Percentiles rank a stretch among this genome's conserved stretches.
These are phyloP conservation scores for Colletotrichum sp. DNA, from an alignment of 2,329 filamentous ascomycete species.

Conservation along the genomic window DNA sequence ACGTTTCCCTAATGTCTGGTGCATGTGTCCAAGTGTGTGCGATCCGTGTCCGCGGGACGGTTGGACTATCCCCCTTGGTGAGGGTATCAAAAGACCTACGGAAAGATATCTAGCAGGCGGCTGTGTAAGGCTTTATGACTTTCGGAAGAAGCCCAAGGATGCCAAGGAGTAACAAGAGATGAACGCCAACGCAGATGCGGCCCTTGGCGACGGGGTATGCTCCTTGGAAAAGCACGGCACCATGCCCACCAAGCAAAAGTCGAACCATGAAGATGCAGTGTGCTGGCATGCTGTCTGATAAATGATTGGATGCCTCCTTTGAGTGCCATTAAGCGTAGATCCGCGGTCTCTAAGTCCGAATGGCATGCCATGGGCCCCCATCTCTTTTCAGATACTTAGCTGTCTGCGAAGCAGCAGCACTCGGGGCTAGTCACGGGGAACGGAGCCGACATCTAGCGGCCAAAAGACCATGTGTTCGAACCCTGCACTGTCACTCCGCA, in stretches of 20 bases:
- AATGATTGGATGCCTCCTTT: neutral
- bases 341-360: neutral
- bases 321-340: neutral
- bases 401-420: neutral
- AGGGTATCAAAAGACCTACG: neutral
- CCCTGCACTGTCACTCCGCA: conserved; percentile 2
- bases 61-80: neutral
- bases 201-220: neutral
- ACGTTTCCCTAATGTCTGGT: rapidly evolving
- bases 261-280: neutral
- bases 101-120: neutral
- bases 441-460: neutral
- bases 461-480: neutral
- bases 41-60: neutral
- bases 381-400: neutral
- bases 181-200: neutral
- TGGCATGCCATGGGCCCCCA: neutral
- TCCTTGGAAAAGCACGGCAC: neutral
- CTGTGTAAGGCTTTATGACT: neutral
- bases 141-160: neutral
- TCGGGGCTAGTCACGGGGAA: neutral
- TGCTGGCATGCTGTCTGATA: neutral
- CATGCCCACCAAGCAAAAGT: neutral
- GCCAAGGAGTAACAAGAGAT: conserved; percentile 1
- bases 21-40: neutral